Base-by-base conservation (phyloP, 129 eudicot genomes). In the Lactuca saligna region DNA sequence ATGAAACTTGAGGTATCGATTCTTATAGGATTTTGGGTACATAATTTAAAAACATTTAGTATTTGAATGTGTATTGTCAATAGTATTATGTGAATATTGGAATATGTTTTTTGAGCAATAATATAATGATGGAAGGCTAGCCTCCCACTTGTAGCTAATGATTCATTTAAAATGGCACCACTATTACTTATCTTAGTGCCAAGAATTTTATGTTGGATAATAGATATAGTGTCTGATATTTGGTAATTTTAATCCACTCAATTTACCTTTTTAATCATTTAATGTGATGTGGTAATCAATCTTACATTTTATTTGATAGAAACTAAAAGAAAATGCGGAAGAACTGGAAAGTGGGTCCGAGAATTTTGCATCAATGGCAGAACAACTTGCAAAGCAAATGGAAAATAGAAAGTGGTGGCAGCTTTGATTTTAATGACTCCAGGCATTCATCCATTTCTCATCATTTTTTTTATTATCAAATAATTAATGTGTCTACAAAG, bases 331-430 rank as follows among this genome's bases (percentile, higher is more conserved):
- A 65, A 76, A 75, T 37, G 80, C 92, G 8, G 97, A 75, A 85
- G 99, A 93, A 82, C 81, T 93, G 39, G 95, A 86, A 73, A 69
- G 80, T 51, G 92, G 86, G 57, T 85, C 97, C 6, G 86, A 85
- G 73, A 82, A 85, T 85, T 93, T 93, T 73, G 90, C 97, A 29
- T 68, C 80, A 6, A n/a, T 93, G 84, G 93, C 99, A 3, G 65
- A 65, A 41, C 86, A 93, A 70, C 95, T 93, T 31, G 88, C 74
- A 63, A 93, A 87, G 75, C 66, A 70, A 61, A 89, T 89, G 97
- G 97, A 89, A 75, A 83, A 87, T 51, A 87, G 97, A n/a, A 91
- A 87, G 57, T 93, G 99, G 99, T 93, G 99, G 99, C 80, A 87
- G 17, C 31, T 93, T 17, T 93, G 69, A 25, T 25, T 25, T 25